Conservation (phyloP, 257 asterid species). For the Nicotiana attenuata region DNA sequence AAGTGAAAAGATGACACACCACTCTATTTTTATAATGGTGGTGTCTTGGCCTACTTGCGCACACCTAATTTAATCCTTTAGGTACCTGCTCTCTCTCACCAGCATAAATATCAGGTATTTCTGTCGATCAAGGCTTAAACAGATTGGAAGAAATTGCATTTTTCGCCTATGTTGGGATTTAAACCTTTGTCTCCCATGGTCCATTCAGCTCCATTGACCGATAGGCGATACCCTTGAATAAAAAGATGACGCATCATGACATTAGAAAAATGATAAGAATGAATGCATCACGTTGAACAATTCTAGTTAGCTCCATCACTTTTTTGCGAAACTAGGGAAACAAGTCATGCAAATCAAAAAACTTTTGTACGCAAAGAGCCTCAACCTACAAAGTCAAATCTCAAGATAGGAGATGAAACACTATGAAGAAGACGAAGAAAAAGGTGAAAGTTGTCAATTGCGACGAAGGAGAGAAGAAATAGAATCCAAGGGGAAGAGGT, state of each 20-base stretch:
- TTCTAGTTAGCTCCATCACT: neutral
- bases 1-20: neutral
- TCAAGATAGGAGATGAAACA: neutral
- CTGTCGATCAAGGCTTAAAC: neutral
- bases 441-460: neutral
- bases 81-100: neutral
- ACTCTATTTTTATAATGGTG: neutral
- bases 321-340: neutral
- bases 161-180: neutral
- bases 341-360: neutral
- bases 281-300: neutral
- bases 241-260: neutral
- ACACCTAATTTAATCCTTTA: neutral
- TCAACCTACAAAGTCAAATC: neutral
- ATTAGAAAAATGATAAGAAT: neutral
- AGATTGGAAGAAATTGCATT: neutral
- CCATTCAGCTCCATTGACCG: neutral
- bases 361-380: neutral
- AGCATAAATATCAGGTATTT: neutral
- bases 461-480: neutral
- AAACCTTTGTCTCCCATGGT: neutral
- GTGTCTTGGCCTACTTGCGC: neutral
- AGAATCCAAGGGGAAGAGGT: neutral
- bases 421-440: neutral
- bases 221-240: neutral